These are phyloP conservation scores for Dendryphion nanum DNA, from an alignment of 2,329 filamentous ascomycete genomes.

Conservation along the genomic window DNA sequence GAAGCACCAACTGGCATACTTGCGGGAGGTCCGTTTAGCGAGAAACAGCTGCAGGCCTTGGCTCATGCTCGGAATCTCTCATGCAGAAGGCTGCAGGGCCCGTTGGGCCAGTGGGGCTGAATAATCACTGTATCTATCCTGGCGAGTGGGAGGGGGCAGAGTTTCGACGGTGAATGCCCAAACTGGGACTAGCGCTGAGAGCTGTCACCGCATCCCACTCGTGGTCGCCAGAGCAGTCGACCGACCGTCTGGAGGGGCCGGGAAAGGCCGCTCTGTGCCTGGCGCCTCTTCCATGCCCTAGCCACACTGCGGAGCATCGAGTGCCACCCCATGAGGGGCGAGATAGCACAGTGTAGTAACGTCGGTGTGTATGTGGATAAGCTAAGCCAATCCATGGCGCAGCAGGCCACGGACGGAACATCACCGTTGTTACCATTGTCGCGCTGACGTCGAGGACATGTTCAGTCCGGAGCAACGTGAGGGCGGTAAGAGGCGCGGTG, in stretches of 20 bases:
- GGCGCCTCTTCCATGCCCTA: constrained; percentile 1
- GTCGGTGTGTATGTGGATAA: too few relatives aligned
- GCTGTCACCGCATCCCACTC: not conserved
- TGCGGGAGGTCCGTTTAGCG: constrained; percentile 1
- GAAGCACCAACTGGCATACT: constrained; percentile 6
- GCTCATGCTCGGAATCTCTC: not conserved
- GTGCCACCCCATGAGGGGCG: not conserved
- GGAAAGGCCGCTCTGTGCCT: too few relatives aligned
- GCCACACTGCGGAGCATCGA: not conserved
- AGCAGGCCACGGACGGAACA: not conserved
- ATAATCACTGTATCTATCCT: constrained; percentile 15
- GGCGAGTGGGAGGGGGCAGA: constrained; percentile 2
- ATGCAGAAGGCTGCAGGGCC: constrained; percentile 2
- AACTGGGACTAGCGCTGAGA: constrained; percentile 8
- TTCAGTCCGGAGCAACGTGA: too few relatives aligned
- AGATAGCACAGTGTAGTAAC: not conserved
- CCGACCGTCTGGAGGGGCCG: too few relatives aligned
- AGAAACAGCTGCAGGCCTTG: not conserved
- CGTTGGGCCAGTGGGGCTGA: constrained; percentile 4
- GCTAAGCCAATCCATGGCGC: too few relatives aligned
- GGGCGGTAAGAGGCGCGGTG: too few relatives aligned
- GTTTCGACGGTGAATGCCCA: constrained; percentile 9
- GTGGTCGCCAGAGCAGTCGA: not conserved
- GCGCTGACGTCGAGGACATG: too few relatives aligned
- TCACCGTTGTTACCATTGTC: too few relatives aligned